phyloP scores from a whole-genome alignment of 345 rosid genomes.

The Pistacia vera region DNA sequence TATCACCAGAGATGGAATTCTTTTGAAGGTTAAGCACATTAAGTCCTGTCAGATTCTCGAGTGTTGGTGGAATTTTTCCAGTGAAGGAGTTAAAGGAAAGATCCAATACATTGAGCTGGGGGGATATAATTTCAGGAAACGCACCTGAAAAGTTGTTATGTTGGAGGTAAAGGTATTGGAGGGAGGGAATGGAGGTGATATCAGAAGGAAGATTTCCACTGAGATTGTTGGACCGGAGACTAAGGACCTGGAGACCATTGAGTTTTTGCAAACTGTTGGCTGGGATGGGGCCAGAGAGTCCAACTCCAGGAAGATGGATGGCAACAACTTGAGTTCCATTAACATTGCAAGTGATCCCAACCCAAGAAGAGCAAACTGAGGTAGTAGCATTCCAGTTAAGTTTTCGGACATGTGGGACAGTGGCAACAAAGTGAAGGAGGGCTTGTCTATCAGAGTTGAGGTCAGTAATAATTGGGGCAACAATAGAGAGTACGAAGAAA shows the following conservation, averaged over 20 bases:
- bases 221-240: slow-evolving; percentile 74
- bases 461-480: slow-evolving; percentile 32
- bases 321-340: slow-evolving; percentile 43
- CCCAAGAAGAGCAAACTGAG: slow-evolving; percentile 55
- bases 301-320: slow-evolving; percentile 70
- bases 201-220: slow-evolving; percentile 66
- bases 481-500: slow-evolving; percentile 13
- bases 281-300: slow-evolving; percentile 65
- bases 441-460: slow-evolving; percentile 58
- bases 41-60: slow-evolving; percentile 45
- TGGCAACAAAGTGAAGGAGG: slow-evolving; percentile 51
- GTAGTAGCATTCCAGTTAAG: slow-evolving; percentile 56
- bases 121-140: slow-evolving; percentile 40
- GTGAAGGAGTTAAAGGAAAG: slow-evolving; percentile 69
- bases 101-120: slow-evolving; percentile 53
- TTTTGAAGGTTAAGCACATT: slow-evolving; percentile 48
- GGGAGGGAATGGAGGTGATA: slow-evolving; percentile 59
- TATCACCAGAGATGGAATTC: slow-evolving; percentile 55
- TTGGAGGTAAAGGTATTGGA: slow-evolving; percentile 60
- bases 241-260: slow-evolving; percentile 54
- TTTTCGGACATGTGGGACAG: slow-evolving; percentile 47
- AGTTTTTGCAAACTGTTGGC: slow-evolving; percentile 54
- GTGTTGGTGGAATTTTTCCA: slow-evolving; percentile 43
- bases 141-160: slow-evolving; percentile 63
- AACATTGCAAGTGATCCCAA: slow-evolving; percentile 58